Evolutionary conservation across 1,139 yeast species (phyloP).

Genomic region (Kurtzmaniella quercitrusa): DNA sequence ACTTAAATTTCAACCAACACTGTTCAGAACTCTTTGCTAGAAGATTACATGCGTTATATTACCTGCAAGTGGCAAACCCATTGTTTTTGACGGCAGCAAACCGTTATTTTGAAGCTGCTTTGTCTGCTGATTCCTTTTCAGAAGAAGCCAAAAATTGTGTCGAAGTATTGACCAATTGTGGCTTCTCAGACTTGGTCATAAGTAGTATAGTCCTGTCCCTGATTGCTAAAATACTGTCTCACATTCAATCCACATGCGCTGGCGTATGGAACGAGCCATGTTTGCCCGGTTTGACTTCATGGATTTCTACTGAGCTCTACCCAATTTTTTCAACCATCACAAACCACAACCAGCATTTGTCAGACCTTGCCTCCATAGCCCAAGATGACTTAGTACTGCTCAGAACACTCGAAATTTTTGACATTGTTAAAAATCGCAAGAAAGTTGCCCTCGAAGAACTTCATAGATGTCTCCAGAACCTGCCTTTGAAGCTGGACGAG

Average conservation of each 20-base stretch:
- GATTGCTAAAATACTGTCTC: conserved; percentile 34
- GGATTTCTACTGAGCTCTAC: conserved; percentile 35
- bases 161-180: conserved; percentile 8
- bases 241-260: conserved; percentile 32
- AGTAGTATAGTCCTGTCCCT: conserved; percentile 39
- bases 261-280: conserved; percentile 41
- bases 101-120: neutral
- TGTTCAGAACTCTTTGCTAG: conserved; percentile 21
- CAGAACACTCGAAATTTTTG: conserved; percentile 62
- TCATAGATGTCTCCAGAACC: conserved; percentile 40
- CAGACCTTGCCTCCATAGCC: conserved; percentile 36
- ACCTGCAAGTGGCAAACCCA: conserved; percentile 4
- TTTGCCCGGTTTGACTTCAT: conserved; percentile 31
- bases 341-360: conserved; percentile 17
- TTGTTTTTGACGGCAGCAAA: neutral
- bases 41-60: conserved; percentile 25
- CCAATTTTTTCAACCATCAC: conserved; percentile 32
- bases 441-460: conserved; percentile 64
- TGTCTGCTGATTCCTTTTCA: neutral
- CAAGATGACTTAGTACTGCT: conserved; percentile 45
- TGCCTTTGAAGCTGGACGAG: conserved; percentile 22
- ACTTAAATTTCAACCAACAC: conserved; percentile 19
- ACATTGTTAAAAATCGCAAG: conserved; percentile 50
- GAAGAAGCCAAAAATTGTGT: conserved; percentile 5
- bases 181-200: conserved; percentile 31